phyloP scores from a whole-genome alignment of 768 basidiomycete species.

The Clitopilus passeckerianus region DNA sequence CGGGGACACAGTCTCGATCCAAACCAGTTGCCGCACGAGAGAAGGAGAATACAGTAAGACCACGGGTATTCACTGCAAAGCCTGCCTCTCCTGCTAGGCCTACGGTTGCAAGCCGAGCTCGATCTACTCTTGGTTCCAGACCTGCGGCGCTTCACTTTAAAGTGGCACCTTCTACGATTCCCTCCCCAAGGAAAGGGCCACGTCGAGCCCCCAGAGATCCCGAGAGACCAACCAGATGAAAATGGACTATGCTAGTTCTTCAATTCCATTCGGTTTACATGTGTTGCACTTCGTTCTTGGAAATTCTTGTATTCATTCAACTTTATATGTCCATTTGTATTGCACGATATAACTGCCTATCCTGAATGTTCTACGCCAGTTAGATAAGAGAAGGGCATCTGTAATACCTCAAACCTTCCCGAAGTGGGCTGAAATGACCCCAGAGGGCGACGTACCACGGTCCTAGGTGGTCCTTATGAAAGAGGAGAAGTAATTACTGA shows the following conservation, averaged over 20 bases:
- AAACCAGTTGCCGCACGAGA: not conserved
- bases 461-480: conserved; percentile 28
- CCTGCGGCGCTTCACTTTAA: not conserved
- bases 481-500: conserved; percentile 43
- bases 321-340: no score
- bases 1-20: not conserved
- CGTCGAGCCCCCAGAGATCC: not conserved
- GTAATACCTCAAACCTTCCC: no score
- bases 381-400: no score
- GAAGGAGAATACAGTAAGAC: not conserved
- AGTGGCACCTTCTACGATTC: not conserved
- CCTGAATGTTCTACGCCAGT: no score
- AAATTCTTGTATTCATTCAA: not conserved
- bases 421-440: no score
- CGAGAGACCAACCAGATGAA: not conserved
- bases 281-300: no score
- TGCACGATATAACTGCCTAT: no score
- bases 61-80: not conserved
- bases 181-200: not conserved
- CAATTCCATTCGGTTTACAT: no score
- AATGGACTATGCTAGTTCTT: not conserved
- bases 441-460: not conserved
- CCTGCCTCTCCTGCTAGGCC: not conserved
- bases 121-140: not conserved
- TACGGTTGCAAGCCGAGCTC: not conserved